phyloP scores from a whole-genome alignment of 345 rosid genomes.

The Eucalyptus regnans region DNA sequence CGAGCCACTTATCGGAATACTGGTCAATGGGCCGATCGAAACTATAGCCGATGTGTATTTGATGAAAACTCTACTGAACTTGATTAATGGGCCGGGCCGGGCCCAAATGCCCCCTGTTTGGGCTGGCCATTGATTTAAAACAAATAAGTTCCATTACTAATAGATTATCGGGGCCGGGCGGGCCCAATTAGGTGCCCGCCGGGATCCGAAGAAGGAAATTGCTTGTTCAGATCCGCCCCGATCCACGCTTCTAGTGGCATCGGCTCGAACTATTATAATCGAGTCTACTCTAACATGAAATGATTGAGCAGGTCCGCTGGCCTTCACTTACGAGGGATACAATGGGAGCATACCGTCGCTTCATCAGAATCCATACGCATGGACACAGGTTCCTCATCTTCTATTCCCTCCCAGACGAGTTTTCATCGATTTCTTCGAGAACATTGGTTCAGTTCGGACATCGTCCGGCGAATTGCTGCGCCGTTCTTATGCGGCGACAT shows the following conservation, averaged over 20 bases:
- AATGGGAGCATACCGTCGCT: constrained; percentile 9
- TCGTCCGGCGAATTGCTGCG: neutral
- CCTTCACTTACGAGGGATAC: constrained; percentile 3
- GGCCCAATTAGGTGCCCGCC: neutral
- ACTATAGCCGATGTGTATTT: neutral
- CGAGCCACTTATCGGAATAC: neutral
- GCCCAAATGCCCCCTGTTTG: neutral
- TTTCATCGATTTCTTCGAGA: neutral
- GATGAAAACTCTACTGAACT: neutral
- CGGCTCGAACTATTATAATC: neutral
- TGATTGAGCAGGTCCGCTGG: constrained; percentile 11
- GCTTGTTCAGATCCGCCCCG: neutral
- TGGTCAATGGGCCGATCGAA: neutral
- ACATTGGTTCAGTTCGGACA: neutral
- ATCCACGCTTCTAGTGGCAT: neutral
- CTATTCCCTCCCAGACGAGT: rapidly evolving
- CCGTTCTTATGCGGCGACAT: neutral
- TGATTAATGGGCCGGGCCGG: neutral
- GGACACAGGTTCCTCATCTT: constrained; percentile 12
- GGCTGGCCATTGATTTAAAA: neutral
- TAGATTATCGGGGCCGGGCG: neutral
- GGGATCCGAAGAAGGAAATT: neutral
- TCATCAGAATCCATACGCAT: constrained; percentile 3
- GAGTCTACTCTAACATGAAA: neutral
- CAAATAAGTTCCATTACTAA: neutral